Conservation (phyloP, 371 early-diverging fungal genomes). For the Mortierella sp. region DNA sequence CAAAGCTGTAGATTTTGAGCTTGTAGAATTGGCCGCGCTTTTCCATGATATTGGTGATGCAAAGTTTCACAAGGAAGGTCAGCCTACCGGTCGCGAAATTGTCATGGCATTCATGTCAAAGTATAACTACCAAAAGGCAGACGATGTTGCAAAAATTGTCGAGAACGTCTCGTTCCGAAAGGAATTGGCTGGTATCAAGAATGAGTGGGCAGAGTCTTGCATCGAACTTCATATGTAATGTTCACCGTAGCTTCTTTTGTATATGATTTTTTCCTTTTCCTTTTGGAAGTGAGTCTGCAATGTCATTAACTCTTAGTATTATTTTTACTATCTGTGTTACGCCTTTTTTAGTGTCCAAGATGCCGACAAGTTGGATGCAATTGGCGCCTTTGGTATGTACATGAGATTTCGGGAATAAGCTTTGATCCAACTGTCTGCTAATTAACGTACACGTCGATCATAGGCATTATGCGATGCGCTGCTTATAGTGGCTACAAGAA, state of each 20-base stretch:
- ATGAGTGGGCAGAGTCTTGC: slow-evolving; percentile 70
- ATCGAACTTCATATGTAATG: slow-evolving; percentile 73
- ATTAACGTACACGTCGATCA: not conserved
- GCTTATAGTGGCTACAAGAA: slow-evolving; percentile 79
- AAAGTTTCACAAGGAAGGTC: slow-evolving; percentile 69
- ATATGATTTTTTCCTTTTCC: not conserved
- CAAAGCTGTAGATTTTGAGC: slow-evolving; percentile 62
- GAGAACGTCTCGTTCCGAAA: slow-evolving; percentile 81
- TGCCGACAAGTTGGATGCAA: slow-evolving; percentile 86
- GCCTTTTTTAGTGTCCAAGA: slow-evolving; percentile 77
- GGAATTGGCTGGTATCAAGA: slow-evolving; percentile 69
- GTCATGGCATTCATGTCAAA: slow-evolving; percentile 64
- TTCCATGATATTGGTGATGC: slow-evolving; percentile 85
- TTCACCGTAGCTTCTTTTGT: not conserved
- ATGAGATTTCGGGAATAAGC: too few relatives aligned
- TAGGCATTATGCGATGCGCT: slow-evolving; percentile 78
- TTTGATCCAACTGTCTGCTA: not conserved
- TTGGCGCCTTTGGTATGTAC: slow-evolving; percentile 81
- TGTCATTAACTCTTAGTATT: not conserved
- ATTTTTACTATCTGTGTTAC: not conserved
- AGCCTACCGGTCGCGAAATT: slow-evolving; percentile 62
- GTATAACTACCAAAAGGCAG: slow-evolving; percentile 59
- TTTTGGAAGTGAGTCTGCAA: not conserved
- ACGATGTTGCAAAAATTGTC: slow-evolving; percentile 68
- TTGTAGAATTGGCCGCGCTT: slow-evolving; percentile 80